These are phyloP conservation scores for Sporobolomyces pararoseus DNA, from an alignment of 768 basidiomycete species.

Conservation along the genomic window DNA sequence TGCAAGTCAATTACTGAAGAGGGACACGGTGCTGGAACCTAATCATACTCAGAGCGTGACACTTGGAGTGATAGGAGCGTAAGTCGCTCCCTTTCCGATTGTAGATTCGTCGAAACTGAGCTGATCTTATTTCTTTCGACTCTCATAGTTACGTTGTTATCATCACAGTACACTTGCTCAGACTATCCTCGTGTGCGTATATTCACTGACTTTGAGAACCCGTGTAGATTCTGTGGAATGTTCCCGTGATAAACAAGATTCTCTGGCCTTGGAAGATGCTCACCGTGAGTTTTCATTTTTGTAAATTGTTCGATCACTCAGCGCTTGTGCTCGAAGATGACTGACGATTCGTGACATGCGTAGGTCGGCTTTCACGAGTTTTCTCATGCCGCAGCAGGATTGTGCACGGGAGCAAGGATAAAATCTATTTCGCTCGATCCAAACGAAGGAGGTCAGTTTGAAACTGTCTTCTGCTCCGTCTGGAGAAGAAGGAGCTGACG, in stretches of 20 bases:
- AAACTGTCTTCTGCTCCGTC: too few relatives aligned
- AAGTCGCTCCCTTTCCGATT: background rate
- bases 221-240: conserved; percentile 31
- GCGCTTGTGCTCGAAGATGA: background rate
- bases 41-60: conserved; percentile 37
- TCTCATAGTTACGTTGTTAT: conserved; percentile 20
- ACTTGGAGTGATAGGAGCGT: conserved; percentile 36
- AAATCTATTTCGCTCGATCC: conserved; percentile 42
- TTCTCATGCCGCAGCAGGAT: conserved; percentile 27
- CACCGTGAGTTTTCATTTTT: background rate
- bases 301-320: background rate
- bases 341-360: background rate
- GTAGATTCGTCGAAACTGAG: background rate
- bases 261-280: conserved; percentile 32
- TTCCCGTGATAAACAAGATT: conserved; percentile 17
- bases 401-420: conserved; percentile 39
- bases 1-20: background rate
- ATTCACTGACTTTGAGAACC: background rate
- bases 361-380: conserved; percentile 37
- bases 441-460: conserved; percentile 74
- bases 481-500: too few relatives aligned
- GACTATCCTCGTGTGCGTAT: background rate
- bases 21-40: background rate
- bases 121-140: background rate
- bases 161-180: conserved; percentile 3